Percentiles rank a stretch among this genome's conserved stretches.
These are phyloP conservation scores for Gossypium turneri DNA, from an alignment of 345 rosid species.

Conservation along the genomic window DNA sequence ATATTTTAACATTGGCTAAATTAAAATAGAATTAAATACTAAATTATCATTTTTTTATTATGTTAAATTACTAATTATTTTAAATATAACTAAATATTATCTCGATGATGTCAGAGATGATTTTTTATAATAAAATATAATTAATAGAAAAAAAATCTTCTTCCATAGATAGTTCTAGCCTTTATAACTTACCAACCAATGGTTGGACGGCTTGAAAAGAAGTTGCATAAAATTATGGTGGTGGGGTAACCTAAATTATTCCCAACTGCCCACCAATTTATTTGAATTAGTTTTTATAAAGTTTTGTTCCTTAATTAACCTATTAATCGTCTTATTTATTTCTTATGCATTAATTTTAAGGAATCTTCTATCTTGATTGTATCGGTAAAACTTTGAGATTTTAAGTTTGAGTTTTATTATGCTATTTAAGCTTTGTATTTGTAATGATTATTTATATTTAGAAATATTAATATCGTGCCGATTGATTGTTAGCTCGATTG, in stretches of 20 bases:
- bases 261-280: background rate
- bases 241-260: conserved; percentile 2
- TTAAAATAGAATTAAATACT: too few species aligned
- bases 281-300: background rate
- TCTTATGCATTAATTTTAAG: background rate
- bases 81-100: background rate
- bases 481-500: too few species aligned
- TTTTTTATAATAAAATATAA: background rate
- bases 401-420: too few species aligned
- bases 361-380: background rate
- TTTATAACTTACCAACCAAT: background rate
- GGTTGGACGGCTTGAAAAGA: background rate
- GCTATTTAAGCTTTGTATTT: too few species aligned
- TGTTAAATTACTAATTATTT: background rate
- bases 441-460: too few species aligned
- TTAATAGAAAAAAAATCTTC: background rate
- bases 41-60: too few species aligned
- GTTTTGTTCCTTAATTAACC: background rate
- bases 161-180: conserved; percentile 4
- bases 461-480: too few species aligned
- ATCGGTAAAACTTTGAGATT: too few species aligned
- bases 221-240: background rate
- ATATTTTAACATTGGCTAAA: too few species aligned
- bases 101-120: background rate
- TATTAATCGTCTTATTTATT: background rate